Percentiles rank a stretch among this genome's conserved stretches.
Conservation (phyloP, 768 basidiomycete species). For the Tylopilus sp. region DNA sequence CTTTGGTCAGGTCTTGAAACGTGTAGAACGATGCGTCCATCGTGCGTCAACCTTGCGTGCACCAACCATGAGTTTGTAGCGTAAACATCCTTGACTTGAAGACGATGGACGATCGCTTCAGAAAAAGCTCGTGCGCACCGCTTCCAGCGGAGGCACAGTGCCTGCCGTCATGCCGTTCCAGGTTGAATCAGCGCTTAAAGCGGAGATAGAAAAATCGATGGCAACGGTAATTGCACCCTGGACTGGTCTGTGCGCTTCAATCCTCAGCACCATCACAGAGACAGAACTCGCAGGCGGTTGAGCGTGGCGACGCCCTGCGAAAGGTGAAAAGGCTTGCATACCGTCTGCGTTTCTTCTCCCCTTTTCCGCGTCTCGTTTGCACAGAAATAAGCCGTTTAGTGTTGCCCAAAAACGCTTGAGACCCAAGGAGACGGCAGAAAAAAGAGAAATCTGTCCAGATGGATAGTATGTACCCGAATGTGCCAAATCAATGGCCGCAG, state of each 20-base stretch:
- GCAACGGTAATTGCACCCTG: constrained; percentile 22
- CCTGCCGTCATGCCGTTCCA: constrained; percentile 27
- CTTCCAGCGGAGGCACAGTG: constrained; percentile 13
- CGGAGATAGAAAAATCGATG: constrained; percentile 28
- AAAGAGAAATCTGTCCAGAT: constrained; percentile 38
- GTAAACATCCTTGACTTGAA: constrained; percentile 2
- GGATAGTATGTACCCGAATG: constrained; percentile 47
- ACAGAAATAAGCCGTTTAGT: constrained; percentile 46
- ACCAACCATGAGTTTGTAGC: not conserved
- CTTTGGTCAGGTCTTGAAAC: not conserved
- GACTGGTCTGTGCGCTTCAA: constrained; percentile 34
- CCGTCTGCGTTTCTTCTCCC: constrained; percentile 36
- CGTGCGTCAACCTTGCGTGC: not conserved
- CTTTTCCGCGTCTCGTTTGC: constrained; percentile 37
- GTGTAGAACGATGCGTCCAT: not conserved
- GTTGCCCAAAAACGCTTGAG: constrained; percentile 43
- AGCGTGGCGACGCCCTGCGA: constrained; percentile 35
- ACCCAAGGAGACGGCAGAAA: constrained; percentile 37
- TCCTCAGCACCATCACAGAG: constrained; percentile 39
- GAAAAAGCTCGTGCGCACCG: constrained; percentile 22
- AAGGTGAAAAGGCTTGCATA: constrained; percentile 40
- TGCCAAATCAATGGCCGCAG: constrained; percentile 40
- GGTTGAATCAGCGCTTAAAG: constrained; percentile 21
- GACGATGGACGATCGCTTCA: constrained; percentile 22
- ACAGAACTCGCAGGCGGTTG: constrained; percentile 39